These are phyloP conservation scores for Myxozyma lipomycoides DNA, from an alignment of 805 yeast genomes.

Conservation along the genomic window DNA sequence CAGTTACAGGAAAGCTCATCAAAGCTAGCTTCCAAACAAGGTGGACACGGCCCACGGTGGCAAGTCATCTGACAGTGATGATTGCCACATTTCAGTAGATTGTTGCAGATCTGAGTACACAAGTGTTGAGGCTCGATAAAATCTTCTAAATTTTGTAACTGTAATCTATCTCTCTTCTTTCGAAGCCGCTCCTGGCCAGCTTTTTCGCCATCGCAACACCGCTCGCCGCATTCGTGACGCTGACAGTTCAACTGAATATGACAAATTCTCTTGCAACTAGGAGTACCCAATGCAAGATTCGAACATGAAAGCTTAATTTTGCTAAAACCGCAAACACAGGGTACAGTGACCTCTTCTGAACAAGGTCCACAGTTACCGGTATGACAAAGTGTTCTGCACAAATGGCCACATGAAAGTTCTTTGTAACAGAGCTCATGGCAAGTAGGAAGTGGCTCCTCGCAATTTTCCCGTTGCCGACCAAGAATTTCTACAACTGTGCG, in stretches of 20 bases:
- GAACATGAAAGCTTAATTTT: conserved; percentile 19
- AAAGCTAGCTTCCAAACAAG: conserved; percentile 34
- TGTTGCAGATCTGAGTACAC: conserved; percentile 32
- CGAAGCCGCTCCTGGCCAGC: conserved; percentile 48
- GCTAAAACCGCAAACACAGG: conserved; percentile 59
- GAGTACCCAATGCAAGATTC: conserved; percentile 33
- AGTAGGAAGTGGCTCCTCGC: conserved; percentile 76
- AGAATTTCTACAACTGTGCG: conserved; percentile 43
- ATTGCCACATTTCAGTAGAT: conserved; percentile 32
- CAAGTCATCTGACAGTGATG: conserved; percentile 34
- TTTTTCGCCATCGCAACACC: conserved; percentile 69
- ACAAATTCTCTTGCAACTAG: conserved; percentile 69
- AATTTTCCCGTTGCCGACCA: conserved; percentile 45
- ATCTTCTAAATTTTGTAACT: conserved; percentile 39
- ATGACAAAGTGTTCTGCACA: conserved; percentile 69
- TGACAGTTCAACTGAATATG: conserved; percentile 72
- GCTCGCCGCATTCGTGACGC: conserved; percentile 65
- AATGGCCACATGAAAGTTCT: conserved; percentile 63
- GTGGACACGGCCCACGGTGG: conserved; percentile 36
- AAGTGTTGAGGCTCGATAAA: conserved; percentile 33
- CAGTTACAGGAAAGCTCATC: conserved; percentile 36
- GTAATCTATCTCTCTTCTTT: conserved; percentile 11
- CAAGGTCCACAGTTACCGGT: conserved; percentile 74
- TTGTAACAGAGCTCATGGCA: conserved; percentile 67
- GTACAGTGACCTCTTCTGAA: conserved; percentile 46